phyloP scores from a whole-genome alignment of 23 red algal genomes.

The Gracilaria domingensis region DNA sequence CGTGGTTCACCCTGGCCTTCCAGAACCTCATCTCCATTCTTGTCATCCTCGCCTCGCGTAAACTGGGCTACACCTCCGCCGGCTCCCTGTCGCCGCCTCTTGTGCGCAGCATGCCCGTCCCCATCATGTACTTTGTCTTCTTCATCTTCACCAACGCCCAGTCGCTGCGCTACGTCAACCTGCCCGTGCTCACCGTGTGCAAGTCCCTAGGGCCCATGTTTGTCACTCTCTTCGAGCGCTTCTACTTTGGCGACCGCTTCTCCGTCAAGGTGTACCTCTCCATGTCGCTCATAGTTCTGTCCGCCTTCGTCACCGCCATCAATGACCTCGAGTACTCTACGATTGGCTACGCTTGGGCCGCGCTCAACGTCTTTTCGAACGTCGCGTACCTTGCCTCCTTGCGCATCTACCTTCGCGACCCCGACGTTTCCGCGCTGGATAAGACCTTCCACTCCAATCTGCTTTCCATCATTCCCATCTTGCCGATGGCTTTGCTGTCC shows the following conservation, averaged over 20 bases:
- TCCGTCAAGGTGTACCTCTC: conserved; percentile 61
- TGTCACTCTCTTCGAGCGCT: conserved; percentile 81
- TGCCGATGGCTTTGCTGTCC: conserved; percentile 63
- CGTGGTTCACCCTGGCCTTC: conserved; percentile 91
- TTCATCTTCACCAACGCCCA: conserved; percentile 95
- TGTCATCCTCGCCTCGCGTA: conserved; percentile 39
- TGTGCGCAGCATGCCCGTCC: conserved; percentile 68
- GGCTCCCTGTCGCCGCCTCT: conserved; percentile 48
- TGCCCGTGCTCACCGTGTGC: conserved; percentile 88
- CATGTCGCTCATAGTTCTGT: conserved; percentile 80
- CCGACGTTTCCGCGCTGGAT: conserved; percentile 67
- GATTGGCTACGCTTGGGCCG: conserved; percentile 90
- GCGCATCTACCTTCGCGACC: conserved; percentile 67
- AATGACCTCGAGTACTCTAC: conserved; percentile 86
- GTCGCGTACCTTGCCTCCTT: conserved; percentile 85
- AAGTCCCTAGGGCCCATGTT: conserved; percentile 87
- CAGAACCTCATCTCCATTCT: conserved; percentile 83
- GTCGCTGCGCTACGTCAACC: conserved; percentile 76
- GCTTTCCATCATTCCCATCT: conserved; percentile 84
- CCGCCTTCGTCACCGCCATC: conserved; percentile 81
- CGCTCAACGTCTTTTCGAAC: conserved; percentile 85
- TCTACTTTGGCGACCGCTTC: conserved; percentile 76
- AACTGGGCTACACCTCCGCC: conserved; percentile 31
- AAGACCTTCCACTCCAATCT: conserved; percentile 86
- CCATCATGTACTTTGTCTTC: conserved; percentile 85